Conservation (phyloP, 306 rosid genomes). For the Malus orientalis region DNA sequence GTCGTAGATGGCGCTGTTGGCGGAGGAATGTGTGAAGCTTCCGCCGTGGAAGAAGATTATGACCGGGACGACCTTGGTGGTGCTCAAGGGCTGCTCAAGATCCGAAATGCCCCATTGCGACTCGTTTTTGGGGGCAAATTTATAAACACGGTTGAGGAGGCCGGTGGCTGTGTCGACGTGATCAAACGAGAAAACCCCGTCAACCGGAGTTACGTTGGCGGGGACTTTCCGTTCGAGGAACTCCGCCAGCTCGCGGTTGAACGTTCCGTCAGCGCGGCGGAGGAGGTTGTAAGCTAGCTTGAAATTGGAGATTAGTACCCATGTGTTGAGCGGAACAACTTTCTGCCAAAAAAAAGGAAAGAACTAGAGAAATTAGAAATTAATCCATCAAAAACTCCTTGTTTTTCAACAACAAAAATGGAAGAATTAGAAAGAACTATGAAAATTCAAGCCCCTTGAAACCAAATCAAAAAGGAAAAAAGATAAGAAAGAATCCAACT, state of each 20-base stretch:
- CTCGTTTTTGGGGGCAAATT: conserved; percentile 38
- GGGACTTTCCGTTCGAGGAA: conserved; percentile 81
- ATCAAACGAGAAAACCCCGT: conserved; percentile 83
- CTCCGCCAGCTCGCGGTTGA: conserved; percentile 76
- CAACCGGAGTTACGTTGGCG: conserved; percentile 60
- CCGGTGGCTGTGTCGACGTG: conserved; percentile 62
- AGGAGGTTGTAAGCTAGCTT: conserved; percentile 82
- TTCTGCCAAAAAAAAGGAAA: conserved; percentile 35
- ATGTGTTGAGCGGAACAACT: conserved; percentile 86
- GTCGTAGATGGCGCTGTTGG: conserved; percentile 83
- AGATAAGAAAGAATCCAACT: neutral
- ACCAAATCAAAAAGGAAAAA: neutral
- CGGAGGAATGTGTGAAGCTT: conserved; percentile 88
- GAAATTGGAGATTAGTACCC: conserved; percentile 94
- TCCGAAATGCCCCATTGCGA: conserved; percentile 39
- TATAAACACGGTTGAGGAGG: conserved; percentile 65
- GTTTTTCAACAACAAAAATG: conserved; percentile 38
- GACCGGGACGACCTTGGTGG: conserved; percentile 57
- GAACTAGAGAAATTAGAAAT: neutral
- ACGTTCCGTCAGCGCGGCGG: conserved; percentile 84
- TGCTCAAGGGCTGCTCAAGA: conserved; percentile 60
- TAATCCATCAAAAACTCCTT: neutral
- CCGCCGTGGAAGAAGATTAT: conserved; percentile 88
- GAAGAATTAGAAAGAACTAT: conserved; percentile 21
- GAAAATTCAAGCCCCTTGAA: conserved; percentile 14